These are phyloP conservation scores for Neonectria ditissima DNA, from an alignment of 2,329 filamentous ascomycete species.

Conservation along the genomic window DNA sequence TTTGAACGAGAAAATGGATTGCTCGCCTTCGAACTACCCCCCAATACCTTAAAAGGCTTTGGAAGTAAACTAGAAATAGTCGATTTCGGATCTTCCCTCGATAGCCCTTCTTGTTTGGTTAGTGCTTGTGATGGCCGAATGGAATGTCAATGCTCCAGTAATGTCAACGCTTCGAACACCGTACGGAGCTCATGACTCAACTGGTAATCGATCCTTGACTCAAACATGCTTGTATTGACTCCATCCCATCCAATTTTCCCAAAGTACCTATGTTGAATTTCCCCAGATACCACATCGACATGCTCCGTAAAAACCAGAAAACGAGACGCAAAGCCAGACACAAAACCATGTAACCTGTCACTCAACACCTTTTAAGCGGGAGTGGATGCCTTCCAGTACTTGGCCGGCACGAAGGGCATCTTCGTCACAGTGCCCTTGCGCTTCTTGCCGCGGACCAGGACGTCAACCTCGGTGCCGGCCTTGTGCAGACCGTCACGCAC, in stretches of 20 bases:
- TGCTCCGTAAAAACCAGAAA: conserved; percentile 9
- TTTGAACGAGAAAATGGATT: too few species aligned
- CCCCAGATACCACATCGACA: conserved; percentile 6
- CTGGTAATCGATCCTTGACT: not conserved
- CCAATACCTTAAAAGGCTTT: not conserved
- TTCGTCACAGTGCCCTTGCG: conserved; percentile 82
- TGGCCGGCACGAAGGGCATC: conserved; percentile 88
- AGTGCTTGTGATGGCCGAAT: not conserved
- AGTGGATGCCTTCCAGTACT: conserved; percentile 68
- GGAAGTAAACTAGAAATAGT: not conserved
- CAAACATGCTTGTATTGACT: conserved; percentile 11
- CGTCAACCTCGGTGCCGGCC: conserved; percentile 82
- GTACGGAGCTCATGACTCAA: not conserved
- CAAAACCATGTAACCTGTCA: not conserved
- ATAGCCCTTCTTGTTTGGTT: not conserved
- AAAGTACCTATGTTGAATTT: conserved; percentile 22
- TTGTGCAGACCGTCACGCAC: conserved; percentile 85
- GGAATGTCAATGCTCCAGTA: not conserved
- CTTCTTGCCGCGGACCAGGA: conserved; percentile 81
- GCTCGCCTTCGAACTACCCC: too few species aligned
- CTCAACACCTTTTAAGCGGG: conserved; percentile 3
- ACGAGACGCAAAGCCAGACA: not conserved
- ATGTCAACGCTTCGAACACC: not conserved
- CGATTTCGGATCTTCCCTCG: not conserved
- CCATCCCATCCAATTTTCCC: conserved; percentile 18